These are phyloP conservation scores for Ramaria sp. DNA, from an alignment of 768 basidiomycete species.

Conservation along the genomic window DNA sequence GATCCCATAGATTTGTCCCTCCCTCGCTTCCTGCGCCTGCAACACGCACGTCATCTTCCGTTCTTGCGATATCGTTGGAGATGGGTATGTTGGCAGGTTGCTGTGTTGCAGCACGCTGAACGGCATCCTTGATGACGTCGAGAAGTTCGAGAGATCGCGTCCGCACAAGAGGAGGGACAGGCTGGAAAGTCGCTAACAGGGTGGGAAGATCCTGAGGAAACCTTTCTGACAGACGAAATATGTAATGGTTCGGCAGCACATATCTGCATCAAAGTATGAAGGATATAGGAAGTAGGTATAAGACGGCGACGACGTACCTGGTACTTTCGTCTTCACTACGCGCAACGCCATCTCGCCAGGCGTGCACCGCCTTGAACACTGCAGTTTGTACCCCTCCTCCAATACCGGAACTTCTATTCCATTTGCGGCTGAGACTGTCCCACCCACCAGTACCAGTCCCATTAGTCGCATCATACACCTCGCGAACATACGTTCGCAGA, in stretches of 20 bases:
- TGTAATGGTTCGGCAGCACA: constrained; percentile 61
- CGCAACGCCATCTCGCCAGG: constrained; percentile 73
- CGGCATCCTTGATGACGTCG: constrained; percentile 43
- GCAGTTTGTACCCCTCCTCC: constrained; percentile 36
- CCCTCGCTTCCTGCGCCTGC: neutral
- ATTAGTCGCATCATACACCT: constrained; percentile 52
- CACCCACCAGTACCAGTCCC: constrained; percentile 66
- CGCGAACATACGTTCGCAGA: constrained; percentile 55
- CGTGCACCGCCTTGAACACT: constrained; percentile 64
- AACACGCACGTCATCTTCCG: neutral
- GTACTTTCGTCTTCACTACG: constrained; percentile 82
- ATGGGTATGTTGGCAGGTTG: constrained; percentile 12
- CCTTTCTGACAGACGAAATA: constrained; percentile 65
- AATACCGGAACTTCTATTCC: constrained; percentile 56
- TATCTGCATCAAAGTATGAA: constrained; percentile 32
- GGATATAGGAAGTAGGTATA: neutral
- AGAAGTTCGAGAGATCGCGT: constrained; percentile 53
- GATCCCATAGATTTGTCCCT: constrained; percentile 2
- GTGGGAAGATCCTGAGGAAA: constrained; percentile 55
- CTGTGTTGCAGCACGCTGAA: constrained; percentile 22
- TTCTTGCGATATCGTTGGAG: neutral
- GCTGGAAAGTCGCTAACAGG: constrained; percentile 47
- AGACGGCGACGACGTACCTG: constrained; percentile 33
- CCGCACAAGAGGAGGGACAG: constrained; percentile 53
- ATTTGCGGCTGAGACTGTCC: constrained; percentile 68